Conservation (phyloP, 208 protist species). For the Trypanosoma boissoni region DNA sequence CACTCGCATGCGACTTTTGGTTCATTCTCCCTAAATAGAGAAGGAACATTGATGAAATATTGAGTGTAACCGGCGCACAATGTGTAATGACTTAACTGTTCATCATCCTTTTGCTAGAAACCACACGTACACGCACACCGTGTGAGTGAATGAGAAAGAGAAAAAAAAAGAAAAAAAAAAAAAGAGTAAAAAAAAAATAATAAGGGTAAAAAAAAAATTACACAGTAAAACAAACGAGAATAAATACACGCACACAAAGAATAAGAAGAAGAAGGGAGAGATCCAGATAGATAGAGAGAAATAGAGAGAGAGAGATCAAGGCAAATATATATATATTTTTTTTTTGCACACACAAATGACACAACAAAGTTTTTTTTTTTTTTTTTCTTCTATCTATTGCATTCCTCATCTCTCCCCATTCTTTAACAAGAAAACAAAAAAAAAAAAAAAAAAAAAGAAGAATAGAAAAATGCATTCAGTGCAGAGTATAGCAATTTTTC, state of each 20-base stretch:
- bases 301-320: neutral
- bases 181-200: conserved; percentile 17
- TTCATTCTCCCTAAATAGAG: no score
- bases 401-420: conserved; percentile 1
- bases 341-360: no score
- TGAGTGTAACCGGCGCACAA: no score
- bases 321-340: conserved; percentile 1
- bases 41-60: no score
- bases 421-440: neutral
- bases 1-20: no score
- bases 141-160: neutral
- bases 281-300: neutral
- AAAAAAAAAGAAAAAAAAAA: conserved; percentile 16
- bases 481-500: conserved; percentile 4
- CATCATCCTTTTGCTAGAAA: no score
- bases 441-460: conserved; percentile 15
- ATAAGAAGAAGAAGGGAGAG: neutral
- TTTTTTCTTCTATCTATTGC: conserved; percentile 5
- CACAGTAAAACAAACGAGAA: conserved; percentile 5
- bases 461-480: neutral
- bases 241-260: conserved; percentile 16
- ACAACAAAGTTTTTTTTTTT: no score
- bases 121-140: neutral
- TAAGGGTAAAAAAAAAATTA: conserved; percentile 22
- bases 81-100: no score